A percentile compares a stretch with the other conserved stretches of the same genome.
phyloP scores from a whole-genome alignment of 345 rosid genomes.

The Bretschneidera sinensis region DNA sequence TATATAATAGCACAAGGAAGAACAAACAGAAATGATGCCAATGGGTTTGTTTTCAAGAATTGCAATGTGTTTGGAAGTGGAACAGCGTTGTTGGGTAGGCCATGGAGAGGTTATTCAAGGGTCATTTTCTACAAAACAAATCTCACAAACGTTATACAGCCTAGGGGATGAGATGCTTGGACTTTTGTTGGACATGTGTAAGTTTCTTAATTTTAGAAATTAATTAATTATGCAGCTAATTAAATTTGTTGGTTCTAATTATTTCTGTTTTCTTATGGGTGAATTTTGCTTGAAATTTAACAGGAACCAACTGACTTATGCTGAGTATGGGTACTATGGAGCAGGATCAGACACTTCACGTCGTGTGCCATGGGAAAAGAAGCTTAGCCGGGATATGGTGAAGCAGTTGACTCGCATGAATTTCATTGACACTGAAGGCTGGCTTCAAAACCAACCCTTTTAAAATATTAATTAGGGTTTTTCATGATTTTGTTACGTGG shows the following conservation, averaged over 20 bases:
- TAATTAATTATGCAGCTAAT: too few species aligned
- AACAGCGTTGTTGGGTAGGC: constrained; percentile 41
- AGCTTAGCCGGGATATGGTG: constrained; percentile 7
- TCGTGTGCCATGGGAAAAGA: constrained; percentile 46
- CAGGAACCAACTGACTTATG: constrained; percentile 40
- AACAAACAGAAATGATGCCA: constrained; percentile 22
- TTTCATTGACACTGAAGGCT: constrained; percentile 44
- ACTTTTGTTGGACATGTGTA: constrained; percentile 26
- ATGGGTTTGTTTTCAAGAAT: constrained; percentile 54
- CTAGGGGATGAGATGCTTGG: constrained; percentile 54
- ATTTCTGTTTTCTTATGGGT: too few species aligned
- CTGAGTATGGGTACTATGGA: constrained; percentile 34
- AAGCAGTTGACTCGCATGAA: constrained; percentile 22
- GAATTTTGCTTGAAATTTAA: background rate
- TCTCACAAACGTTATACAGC: constrained; percentile 26
- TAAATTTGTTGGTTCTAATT: too few species aligned
- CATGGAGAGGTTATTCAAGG: constrained; percentile 52
- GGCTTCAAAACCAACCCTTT: constrained; percentile 44
- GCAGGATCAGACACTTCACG: constrained; percentile 35
- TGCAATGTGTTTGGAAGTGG: constrained; percentile 42
- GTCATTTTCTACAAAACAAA: constrained; percentile 40
- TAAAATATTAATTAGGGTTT: background rate
- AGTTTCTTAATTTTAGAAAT: too few species aligned
- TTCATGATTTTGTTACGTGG: too few species aligned
- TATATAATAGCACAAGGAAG: constrained; percentile 65